Base-by-base conservation (phyloP, 306 rosid genomes). In the Acacia melanoxylon region DNA sequence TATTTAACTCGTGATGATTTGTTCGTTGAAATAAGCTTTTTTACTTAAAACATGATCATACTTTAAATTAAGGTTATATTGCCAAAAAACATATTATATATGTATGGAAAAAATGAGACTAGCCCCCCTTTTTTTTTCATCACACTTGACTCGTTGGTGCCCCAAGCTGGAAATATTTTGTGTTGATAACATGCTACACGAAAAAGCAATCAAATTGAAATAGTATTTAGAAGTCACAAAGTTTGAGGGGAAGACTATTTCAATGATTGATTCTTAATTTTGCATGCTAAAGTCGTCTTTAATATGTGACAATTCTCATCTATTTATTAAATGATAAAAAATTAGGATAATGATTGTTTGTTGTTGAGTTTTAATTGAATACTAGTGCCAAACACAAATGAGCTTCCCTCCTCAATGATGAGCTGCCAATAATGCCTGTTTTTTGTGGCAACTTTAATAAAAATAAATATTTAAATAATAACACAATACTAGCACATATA, bases 381-480 rank as follows among this genome's bases (percentile, higher is more conserved):
- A 81, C 80, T 62, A 71, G 78, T 70, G 51, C 75, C 80, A 54
- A 81, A 54, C 54, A 69, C 61, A 82, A 77, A 54, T 83, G 86
- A 86, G 76, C 79, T 77, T 86, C 91, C 87, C 88, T 86, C 84
- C 83, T 82, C 82, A 78, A 76, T 78, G 84, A 56, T 83, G 81
- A 75, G 81, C 84, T 85, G 84, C 82, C 84, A 69, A 44, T 72
- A 37, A 37, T 37, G 65, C 1, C 31, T 58, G 10, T 31, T 29
- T 63, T 25, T 25, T 8, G 1, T 11, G 67, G 31, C 67, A 27
- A 27, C 37, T 63, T 13, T 5, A 11, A 15, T 31, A 13, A 63
- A 29, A 63, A 27, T 6, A 1, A 63, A 13, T 29, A 63, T 63
- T 63, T 25, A 29, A n/a, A 56, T 8, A 56, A 20, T n/a, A 56